These are phyloP conservation scores for Teunomyces atbi DNA, from an alignment of 805 yeast species.

Conservation along the genomic window DNA sequence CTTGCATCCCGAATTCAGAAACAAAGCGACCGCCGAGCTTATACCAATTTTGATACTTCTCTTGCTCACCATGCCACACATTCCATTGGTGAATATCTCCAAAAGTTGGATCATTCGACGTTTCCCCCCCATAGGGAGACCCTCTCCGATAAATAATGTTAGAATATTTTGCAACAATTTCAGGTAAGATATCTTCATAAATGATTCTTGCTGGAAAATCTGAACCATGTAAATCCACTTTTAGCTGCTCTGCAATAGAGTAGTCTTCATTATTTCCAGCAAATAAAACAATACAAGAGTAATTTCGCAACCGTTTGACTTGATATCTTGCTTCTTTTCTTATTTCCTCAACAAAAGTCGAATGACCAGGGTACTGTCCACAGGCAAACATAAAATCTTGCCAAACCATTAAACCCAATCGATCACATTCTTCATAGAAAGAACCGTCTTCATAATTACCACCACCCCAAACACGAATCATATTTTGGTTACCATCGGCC, in stretches of 20 bases:
- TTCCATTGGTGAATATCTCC: conserved; percentile 59
- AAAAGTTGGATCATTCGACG: conserved; percentile 33
- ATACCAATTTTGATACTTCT: conserved; percentile 49
- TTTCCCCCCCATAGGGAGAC: conserved; percentile 47
- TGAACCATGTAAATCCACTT: conserved; percentile 29
- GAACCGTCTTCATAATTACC: conserved; percentile 44
- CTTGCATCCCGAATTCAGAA: conserved; percentile 56
- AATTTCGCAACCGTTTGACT: conserved; percentile 39
- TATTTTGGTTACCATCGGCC: conserved; percentile 40
- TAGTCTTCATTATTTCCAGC: conserved; percentile 52
- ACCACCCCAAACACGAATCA: conserved; percentile 52
- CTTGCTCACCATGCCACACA: conserved; percentile 55
- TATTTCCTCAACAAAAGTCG: conserved; percentile 33
- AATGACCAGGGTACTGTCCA: conserved; percentile 50
- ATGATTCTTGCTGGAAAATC: conserved; percentile 43
- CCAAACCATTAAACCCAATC: conserved; percentile 47
- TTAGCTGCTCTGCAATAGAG: conserved; percentile 39
- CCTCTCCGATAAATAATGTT: conserved; percentile 44
- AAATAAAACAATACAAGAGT: conserved; percentile 38
- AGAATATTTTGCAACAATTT: conserved; percentile 23
- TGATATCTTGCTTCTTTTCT: conserved; percentile 37
- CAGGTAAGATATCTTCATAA: conserved; percentile 41
- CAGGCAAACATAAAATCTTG: conserved; percentile 61
- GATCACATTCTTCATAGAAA: conserved; percentile 45
- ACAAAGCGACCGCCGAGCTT: conserved; percentile 48